Base-by-base conservation (phyloP, 2,329 filamentous ascomycete genomes). In the Graphilbum ipis-grandicollis region DNA sequence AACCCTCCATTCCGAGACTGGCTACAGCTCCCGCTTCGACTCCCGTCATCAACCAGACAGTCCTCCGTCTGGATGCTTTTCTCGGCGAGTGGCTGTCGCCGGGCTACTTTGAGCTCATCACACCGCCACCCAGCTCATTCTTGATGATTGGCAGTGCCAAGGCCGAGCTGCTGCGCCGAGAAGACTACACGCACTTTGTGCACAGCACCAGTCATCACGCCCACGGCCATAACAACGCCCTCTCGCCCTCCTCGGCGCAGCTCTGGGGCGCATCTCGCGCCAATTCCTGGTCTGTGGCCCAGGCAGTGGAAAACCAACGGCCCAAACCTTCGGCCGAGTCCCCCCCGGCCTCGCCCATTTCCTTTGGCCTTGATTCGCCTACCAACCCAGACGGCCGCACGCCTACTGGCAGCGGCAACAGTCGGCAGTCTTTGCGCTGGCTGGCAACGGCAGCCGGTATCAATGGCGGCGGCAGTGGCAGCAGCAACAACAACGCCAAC, bases 1-100 rank as follows among this genome's bases (percentile, higher is more conserved):
- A n/a, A n/a, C n/a, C n/a, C n/a, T n/a, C n/a, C n/a, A n/a, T 14
- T 14, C 19, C 28, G 2, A 21, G 19, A 4, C 13, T 35, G 13
- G 19, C 34, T 13, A 9, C 34, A 2, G n/a, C 25, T 12, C 41
- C 43, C 32, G 34, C 39, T 9, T 8, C 7, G 17, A 26, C 17
- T 13, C 38, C 18, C 21, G 17, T 8, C 5, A 47, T 70, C 41
- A 62, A 65, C 39, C 79, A 72, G 44, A 61, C 71, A 3, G 65
- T 75, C 9, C 58, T 98, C 34, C 79, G 90, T 1, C 68, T 98
- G 6, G 90, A 98, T 56, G 79, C 86, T 0, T 94, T 92, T 51
- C 66, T 98, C 0, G 88, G 90, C 34, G 90, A 98, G 63, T 98
- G 90, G 90, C 66, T 96, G 22, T 82, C 80, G 2, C 83, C 85